Conservation (phyloP, 345 rosid genomes). For the Corchorus capsularis region DNA sequence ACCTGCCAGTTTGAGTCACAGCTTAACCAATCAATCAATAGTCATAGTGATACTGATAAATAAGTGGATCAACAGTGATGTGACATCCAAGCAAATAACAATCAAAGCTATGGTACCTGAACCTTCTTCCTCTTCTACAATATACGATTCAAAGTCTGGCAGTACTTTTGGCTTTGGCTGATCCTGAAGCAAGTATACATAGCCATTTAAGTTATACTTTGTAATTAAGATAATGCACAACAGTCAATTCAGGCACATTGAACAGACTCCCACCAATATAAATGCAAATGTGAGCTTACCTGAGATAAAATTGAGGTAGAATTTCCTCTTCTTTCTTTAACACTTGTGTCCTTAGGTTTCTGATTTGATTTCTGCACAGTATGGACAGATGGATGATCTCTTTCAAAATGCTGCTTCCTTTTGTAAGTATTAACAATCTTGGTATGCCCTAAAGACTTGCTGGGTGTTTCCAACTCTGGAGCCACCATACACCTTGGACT, state of each 20-base stretch:
- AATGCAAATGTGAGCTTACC: conserved; percentile 34
- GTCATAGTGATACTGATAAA: neutral
- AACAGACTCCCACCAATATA: neutral
- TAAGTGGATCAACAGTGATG: neutral
- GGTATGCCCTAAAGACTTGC: conserved; percentile 34
- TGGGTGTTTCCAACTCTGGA: conserved; percentile 37
- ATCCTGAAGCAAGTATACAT: neutral
- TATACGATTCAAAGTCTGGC: conserved; percentile 76
- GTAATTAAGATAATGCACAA: neutral
- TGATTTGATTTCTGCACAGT: conserved; percentile 34
- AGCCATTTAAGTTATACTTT: neutral
- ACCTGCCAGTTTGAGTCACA: conserved; percentile 54
- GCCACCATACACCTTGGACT: conserved; percentile 26
- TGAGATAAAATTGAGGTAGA: conserved; percentile 27
- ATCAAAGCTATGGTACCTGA: conserved; percentile 57
- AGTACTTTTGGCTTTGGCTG: conserved; percentile 43
- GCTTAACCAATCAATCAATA: conserved; percentile 17
- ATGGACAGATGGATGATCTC: conserved; percentile 26
- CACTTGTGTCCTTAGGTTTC: conserved; percentile 27
- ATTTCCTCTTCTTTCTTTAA: conserved; percentile 46
- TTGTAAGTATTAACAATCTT: conserved; percentile 33
- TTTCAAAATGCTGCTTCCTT: conserved; percentile 41
- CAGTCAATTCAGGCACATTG: neutral
- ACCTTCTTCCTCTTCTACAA: conserved; percentile 85
- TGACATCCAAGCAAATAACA: neutral